Evolutionary conservation across 2,329 filamentous ascomycete genomes (phyloP), one percentile per base, ranked within the genome.

Genomic region (Fusarium veterinarium): DNA sequence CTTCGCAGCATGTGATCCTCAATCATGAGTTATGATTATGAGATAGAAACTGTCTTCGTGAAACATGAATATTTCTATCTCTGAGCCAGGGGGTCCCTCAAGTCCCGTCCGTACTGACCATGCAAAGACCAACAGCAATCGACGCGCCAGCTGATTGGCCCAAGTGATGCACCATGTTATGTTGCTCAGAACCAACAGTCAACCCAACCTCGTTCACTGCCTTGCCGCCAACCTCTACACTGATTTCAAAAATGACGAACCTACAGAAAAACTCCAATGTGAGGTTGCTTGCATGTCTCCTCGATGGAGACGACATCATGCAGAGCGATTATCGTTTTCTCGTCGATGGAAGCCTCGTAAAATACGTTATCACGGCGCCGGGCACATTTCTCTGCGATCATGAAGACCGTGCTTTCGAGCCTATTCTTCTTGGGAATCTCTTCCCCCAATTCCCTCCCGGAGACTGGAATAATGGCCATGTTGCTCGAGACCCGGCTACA

Each of bases 291-390:
- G 75, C 76, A 52, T 76, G 71, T 57, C 72, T 77, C 19, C 38
- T 79, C 25, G 76, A 80, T 42, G 53, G 60, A 0, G 75, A 76
- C 2, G 76, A 76, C 57, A 64, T 30, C 1, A 19, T 68, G 35
- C 65, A 77, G 25, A 77, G 79, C 65, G 73, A 78, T 45, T 79
- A 79, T 51, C 76, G 76, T 53, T 79, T 79, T 60, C 65, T 79
- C 5, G 58, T 79, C 56, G 72, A 78, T 23, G 64, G 58, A 16
- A 55, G 71, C 57, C 65, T 75, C 44, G 71, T 76, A 0, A 78
- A 79, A 63, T 80, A 79, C 60, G 30, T 77, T 16, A 31, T 69
- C 40, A 76, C 71, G 37, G 76, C 65, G 8, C 74, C 76, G 46
- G 73, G 75, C 33, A 70, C 70, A 20, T 77, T 80, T 68, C 57